These are phyloP conservation scores for Grosmannia huntii DNA, from an alignment of 2,329 filamentous ascomycete genomes.

Conservation along the genomic window DNA sequence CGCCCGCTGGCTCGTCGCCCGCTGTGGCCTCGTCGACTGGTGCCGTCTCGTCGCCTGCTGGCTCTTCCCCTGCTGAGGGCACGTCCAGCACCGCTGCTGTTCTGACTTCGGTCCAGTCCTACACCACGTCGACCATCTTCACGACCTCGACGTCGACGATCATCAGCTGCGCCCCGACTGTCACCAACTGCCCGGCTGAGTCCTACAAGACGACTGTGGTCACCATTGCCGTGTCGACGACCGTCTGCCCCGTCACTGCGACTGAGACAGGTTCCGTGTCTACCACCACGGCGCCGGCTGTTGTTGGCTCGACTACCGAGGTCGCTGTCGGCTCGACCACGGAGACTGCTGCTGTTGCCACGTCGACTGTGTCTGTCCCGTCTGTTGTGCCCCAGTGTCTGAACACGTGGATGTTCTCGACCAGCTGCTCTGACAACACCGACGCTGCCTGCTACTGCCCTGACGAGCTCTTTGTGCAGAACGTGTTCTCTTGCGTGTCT, in stretches of 20 bases:
- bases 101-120: constrained; percentile 1
- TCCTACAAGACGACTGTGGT: constrained; percentile 32
- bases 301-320: constrained; percentile 4
- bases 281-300: too few relatives aligned
- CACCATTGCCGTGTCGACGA: constrained; percentile 44
- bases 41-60: neutral
- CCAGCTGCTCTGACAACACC: constrained; percentile 72
- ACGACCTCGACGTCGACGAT: constrained; percentile 36
- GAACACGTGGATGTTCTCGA: constrained; percentile 73
- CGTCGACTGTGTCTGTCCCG: constrained; percentile 31
- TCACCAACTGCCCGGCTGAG: constrained; percentile 38
- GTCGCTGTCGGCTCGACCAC: constrained; percentile 18
- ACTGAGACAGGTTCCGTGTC: constrained; percentile 25
- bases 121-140: constrained; percentile 25
- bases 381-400: constrained; percentile 72
- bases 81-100: neutral
- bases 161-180: constrained; percentile 32
- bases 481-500: constrained; percentile 70
- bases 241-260: constrained; percentile 48
- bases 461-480: constrained; percentile 58
- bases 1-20: neutral
- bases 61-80: neutral
- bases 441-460: constrained; percentile 82
- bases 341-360: constrained; percentile 28
- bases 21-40: neutral